Evolutionary conservation across 106 monocot genomes (phyloP).

Genomic region (Dendrobium huoshanense): DNA sequence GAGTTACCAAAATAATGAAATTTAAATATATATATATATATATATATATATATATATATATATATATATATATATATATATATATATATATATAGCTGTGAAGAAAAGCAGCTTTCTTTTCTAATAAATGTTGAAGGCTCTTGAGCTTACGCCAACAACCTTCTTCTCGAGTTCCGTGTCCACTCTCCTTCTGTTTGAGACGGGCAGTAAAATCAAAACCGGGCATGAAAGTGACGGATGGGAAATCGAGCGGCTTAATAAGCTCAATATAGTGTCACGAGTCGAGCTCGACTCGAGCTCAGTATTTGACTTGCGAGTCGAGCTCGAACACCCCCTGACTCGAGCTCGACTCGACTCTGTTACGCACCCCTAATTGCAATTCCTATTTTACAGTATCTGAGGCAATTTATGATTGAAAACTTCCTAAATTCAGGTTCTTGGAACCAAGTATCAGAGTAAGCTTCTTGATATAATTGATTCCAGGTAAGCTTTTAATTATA

Average conservation of each 20-base stretch:
- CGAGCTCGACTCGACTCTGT: background rate
- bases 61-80: too few species aligned
- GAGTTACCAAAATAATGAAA: background rate
- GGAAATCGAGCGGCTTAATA: too few species aligned
- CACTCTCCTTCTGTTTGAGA: too few species aligned
- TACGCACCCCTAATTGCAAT: background rate
- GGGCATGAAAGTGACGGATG: too few species aligned
- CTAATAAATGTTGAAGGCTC: background rate
- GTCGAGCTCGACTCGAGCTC: too few species aligned
- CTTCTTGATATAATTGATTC: constrained; percentile 48
- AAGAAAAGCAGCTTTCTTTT: background rate
- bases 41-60: too few species aligned
- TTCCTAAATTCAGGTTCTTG: constrained; percentile 33
- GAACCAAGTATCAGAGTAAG: constrained; percentile 44
- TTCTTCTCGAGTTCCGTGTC: too few species aligned
- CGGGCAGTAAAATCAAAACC: too few species aligned
- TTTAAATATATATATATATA: background rate
- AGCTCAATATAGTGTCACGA: too few species aligned
- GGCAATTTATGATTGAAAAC: background rate
- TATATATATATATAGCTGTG: too few species aligned
- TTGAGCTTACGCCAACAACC: too few species aligned
- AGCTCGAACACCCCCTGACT: constrained; percentile 36
- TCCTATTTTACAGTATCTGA: constrained; percentile 1
- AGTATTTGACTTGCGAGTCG: too few species aligned
- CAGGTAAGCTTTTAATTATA: constrained; percentile 19